Percentiles rank a stretch among this genome's conserved stretches.
Evolutionary conservation across 768 basidiomycete species (phyloP).

Genomic region (Psilocybe tampanensis): DNA sequence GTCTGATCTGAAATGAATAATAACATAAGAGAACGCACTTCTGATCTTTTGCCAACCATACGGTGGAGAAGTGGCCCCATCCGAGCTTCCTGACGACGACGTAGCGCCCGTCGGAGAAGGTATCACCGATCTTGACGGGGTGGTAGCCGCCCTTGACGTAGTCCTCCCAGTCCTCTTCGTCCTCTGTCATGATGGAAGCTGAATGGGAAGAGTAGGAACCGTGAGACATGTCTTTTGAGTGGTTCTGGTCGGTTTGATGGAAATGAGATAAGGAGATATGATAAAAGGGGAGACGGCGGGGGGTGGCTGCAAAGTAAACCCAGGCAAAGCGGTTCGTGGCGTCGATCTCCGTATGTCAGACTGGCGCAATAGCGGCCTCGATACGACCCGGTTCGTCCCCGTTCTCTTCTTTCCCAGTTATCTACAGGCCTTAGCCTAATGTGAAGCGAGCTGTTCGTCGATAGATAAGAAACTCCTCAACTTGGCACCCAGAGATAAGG

Average conservation of each 20-base stretch:
- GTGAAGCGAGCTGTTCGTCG: no score
- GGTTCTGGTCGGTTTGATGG: no score
- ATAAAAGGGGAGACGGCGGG: no score
- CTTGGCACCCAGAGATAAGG: no score
- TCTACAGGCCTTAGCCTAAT: not conserved
- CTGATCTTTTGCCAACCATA: slow-evolving; percentile 85
- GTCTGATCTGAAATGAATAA: slow-evolving; percentile 10
- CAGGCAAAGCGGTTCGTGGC: no score
- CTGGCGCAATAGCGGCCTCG: no score
- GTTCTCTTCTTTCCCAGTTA: no score
- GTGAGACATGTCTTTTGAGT: slow-evolving; percentile 54
- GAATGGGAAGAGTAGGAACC: slow-evolving; percentile 73
- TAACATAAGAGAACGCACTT: slow-evolving; percentile 52
- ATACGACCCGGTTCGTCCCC: no score
- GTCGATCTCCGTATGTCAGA: no score
- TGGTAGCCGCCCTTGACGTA: slow-evolving; percentile 82
- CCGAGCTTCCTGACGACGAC: slow-evolving; percentile 93
- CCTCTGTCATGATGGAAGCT: slow-evolving; percentile 84
- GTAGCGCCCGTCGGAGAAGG: slow-evolving; percentile 87
- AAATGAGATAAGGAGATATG: no score
- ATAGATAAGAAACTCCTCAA: no score
- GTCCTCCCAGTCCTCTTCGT: slow-evolving; percentile 94
- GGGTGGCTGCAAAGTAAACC: no score
- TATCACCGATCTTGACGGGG: slow-evolving; percentile 93
- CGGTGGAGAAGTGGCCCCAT: slow-evolving; percentile 94